A percentile compares a stretch with the other conserved stretches of the same genome.
Evolutionary conservation across 257 asterid genomes (phyloP).

Genomic region (Coffea canephora): DNA sequence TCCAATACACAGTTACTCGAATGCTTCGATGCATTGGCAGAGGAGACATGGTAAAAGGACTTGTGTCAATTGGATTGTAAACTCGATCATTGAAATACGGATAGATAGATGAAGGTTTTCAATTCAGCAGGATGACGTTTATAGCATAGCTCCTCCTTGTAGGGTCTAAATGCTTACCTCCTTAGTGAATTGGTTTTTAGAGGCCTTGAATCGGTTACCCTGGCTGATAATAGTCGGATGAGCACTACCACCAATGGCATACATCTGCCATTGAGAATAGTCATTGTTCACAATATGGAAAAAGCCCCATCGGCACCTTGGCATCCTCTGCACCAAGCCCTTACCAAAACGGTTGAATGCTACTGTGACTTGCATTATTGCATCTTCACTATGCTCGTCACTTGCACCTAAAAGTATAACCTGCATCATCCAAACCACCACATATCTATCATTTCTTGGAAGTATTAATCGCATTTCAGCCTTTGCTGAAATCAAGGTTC

Average conservation of each 20-base stretch:
- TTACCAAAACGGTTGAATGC: conserved; percentile 71
- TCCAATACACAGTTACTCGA: background rate
- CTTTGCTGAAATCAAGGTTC: background rate
- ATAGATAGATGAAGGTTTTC: background rate
- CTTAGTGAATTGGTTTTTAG: conserved; percentile 39
- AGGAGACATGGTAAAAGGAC: background rate
- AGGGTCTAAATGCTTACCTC: conserved; percentile 37
- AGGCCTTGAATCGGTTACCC: conserved; percentile 79
- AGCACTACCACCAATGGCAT: conserved; percentile 82
- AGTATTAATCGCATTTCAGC: background rate
- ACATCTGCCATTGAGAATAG: conserved; percentile 68
- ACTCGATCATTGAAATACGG: background rate
- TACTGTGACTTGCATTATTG: conserved; percentile 71
- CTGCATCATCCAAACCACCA: conserved; percentile 27
- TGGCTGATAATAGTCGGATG: conserved; percentile 81
- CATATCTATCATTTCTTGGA: background rate
- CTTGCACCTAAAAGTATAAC: conserved; percentile 84
- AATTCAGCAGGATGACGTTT: background rate
- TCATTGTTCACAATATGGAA: conserved; percentile 80
- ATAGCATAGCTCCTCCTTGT: no score
- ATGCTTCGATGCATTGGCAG: background rate
- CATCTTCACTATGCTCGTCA: conserved; percentile 44
- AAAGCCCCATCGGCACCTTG: conserved; percentile 82
- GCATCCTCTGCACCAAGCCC: conserved; percentile 81
- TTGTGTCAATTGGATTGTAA: background rate